Base-by-base conservation (phyloP, 805 yeast species). In the Candida morakotiae region DNA sequence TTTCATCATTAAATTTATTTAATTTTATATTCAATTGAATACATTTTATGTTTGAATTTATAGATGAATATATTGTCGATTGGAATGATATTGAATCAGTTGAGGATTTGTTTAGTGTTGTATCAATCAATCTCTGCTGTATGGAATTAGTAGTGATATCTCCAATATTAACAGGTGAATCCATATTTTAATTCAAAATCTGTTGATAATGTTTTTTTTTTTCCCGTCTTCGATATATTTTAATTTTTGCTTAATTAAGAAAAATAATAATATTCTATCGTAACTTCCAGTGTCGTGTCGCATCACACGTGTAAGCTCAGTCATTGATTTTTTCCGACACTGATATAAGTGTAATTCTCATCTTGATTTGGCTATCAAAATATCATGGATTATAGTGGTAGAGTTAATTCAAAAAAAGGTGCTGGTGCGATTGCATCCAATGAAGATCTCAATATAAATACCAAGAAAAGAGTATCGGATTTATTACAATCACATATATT, bases 371-470 rank as follows among this genome's bases (percentile, higher is more conserved):
- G 7, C 23, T 14, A 14, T 26, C 4, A 9, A 8, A 3, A 10
- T 16, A 42, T 27, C 5, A 88, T 88, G 97, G 96, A 88, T 57
- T 86, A 86, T 53, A 89, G 87, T 44, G 85, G 84, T 48, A 64
- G 96, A 51, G 94, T 85, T 2, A 96, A 96, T 31, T 83, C 95
- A 5, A 88, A 88, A 60, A 80, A 86, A 55, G 96, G 96, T 8
- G 77, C 83, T 20, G 97, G 96, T 47, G 96, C 95, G 5, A 69
- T 88, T 14, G 96, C 96, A 1, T 84, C 85, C 4, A 64, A 68
- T 30, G 75, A 79, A 15, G 88, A 83, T 45, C 68, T 81, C 5
- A 84, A 85, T 49, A 75, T 79, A 4, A 82, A 82, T 31, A 69
- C 89, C 32, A 67, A 81, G 39, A 79, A 79, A 40, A 71, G 95